Evolutionary conservation across 768 basidiomycete species (phyloP), one percentile per base, ranked within the genome.

Genomic region (Phlegmacium glaucopus): DNA sequence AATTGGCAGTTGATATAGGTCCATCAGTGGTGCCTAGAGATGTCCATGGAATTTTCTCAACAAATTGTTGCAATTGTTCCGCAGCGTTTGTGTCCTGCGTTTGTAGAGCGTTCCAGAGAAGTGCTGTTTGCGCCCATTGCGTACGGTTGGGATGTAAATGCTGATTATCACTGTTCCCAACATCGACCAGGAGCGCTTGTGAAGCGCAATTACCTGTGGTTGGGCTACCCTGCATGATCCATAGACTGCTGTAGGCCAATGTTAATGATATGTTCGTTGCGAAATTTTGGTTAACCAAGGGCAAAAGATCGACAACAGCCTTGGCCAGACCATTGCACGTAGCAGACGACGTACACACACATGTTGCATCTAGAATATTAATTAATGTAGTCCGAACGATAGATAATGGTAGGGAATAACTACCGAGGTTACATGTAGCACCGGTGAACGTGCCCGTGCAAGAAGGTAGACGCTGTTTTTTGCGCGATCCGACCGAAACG

Each of bases 71-170:
- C 51, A 85, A 60, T 16, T 57, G 58, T 34, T 54, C 42, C 15
- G 72, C 64, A 5, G 70, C 59, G 18, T 56, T 55, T 6, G 66
- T 44, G 61, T 83, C 72, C 52, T 76, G 74, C 1, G 78, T 77
- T 55, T 75, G 67, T 4, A 79, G 66, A 9, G 80, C 61, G 54
- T 78, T 79, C 80, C 81, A 87, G 2, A 87, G 66, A 28, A 87
- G 53, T 13, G 81, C 78, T 5, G 76, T 60, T 59, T 78, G 77
- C 0, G 79, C 76, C 83, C 83, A 87, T 17, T 60, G 54, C 6
- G 78, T 79, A 28, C 79, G 71, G 52, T 78, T 79, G 11, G 78
- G 75, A 35, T 68, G 69, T 9, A 47, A 63, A 6, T 53, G 49
- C 4, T 66, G 55, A 44, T 73, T 62, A 15, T 83, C 62, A 3